phyloP scores from a whole-genome alignment of 257 asterid genomes.

The Ajuga chamaepitys region DNA sequence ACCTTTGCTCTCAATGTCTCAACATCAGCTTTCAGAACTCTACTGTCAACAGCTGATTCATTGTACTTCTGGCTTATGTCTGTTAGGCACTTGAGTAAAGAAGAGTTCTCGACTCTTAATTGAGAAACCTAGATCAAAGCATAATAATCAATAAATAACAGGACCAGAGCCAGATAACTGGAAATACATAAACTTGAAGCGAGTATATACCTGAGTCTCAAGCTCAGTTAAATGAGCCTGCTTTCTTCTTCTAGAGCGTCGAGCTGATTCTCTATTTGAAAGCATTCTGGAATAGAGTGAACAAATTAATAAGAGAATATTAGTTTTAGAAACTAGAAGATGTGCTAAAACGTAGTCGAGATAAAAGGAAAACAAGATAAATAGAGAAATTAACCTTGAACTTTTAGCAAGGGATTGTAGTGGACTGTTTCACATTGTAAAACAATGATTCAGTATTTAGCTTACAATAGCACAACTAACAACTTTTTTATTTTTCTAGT shows the following conservation, averaged over 20 bases:
- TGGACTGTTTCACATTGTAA: neutral
- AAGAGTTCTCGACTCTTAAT: slow-evolving; percentile 72
- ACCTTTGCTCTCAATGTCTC: slow-evolving; percentile 94
- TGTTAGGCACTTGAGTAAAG: slow-evolving; percentile 62
- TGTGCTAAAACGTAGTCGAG: neutral
- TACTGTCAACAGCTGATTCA: slow-evolving; percentile 24
- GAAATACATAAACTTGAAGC: neutral
- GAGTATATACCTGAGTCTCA: slow-evolving; percentile 68
- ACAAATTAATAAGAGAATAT: slow-evolving; percentile 32
- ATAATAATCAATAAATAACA: neutral
- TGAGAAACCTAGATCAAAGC: slow-evolving; percentile 55
- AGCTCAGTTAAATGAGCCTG: slow-evolving; percentile 95
- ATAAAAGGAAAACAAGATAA: neutral
- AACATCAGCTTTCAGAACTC: slow-evolving; percentile 29
- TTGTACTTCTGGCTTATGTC: slow-evolving; percentile 26
- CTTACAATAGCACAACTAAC: neutral
- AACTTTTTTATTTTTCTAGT: neutral
- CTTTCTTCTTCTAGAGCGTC: slow-evolving; percentile 98
- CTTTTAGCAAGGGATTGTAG: neutral
- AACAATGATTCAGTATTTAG: neutral
- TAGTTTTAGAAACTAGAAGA: slow-evolving; percentile 53
- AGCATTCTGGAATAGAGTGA: slow-evolving; percentile 65
- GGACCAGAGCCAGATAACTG: neutral
- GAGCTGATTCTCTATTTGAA: slow-evolving; percentile 98
- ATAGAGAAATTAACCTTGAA: neutral